Evolutionary conservation across 441 rosid genomes (phyloP), one percentile per base, ranked within the genome.

Genomic region (Erodium moschatum): DNA sequence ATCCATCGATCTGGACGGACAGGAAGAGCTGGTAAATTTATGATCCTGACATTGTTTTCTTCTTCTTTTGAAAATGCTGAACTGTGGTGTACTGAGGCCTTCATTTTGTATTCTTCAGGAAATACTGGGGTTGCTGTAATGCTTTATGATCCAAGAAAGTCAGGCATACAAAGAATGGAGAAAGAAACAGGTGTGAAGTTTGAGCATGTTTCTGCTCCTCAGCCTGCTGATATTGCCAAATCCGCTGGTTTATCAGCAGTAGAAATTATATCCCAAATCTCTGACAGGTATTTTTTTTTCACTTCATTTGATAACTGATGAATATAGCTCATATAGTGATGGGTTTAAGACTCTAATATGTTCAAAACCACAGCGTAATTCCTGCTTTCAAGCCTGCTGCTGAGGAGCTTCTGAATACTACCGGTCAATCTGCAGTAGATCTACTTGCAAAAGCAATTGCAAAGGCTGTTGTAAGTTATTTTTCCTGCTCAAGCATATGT

Each of bases 1-100:
- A 94, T 94, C 24, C 98, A 91, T 85, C 86, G 97, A 60, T 94
- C 98, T 66, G 97, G 98, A 68, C 87, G 97, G 58, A 94, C 98
- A 2, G 97, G 97, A 80, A 88, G 97, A 83, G 98, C 97, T 70
- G 97, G 97, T 89, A 80, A 52, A 42, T 58, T 58, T 19, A 61
- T 21, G 31, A 65, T 38, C 15, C 66, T 50, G 27, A 20, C 67
- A 60, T n/a, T n/a, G 21, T 44, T 2, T 6, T 35, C 64, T 67
- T 1, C 8, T 40, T 40, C 12, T 16, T 70, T 64, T 71, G 54
- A 58, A 12, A 42, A 68, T 11, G 13, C 0, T 33, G 29, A 33
- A 64, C 13, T 72, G 71, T 48, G 64, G 21, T 67, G 19, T 77
- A 66, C 75, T 70, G 31, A 79, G 20, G 13, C 33, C 8, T 58